Conservation (phyloP, 768 basidiomycete genomes). For the Porphyrellus cyaneotinctus region DNA sequence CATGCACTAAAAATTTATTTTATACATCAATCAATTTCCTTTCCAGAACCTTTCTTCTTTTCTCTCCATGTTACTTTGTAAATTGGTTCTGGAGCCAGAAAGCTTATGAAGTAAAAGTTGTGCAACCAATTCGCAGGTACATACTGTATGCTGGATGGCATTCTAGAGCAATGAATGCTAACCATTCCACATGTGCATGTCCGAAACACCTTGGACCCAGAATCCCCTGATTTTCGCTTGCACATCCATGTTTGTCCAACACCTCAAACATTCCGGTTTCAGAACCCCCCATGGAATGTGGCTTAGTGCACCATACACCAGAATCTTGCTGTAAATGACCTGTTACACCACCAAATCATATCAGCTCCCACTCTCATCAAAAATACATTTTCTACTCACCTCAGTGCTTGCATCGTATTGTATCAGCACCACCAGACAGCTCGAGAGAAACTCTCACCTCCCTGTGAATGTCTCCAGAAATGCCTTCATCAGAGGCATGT, state of each 20-base stretch:
- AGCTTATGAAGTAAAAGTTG: neutral
- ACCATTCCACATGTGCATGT: neutral
- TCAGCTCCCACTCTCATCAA: too few relatives aligned
- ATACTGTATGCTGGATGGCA: neutral
- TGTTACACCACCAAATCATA: too few relatives aligned
- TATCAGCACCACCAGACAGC: neutral
- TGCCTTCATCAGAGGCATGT: neutral
- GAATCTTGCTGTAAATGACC: neutral
- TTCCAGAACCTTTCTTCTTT: too few relatives aligned
- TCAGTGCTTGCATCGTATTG: neutral
- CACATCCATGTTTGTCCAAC: neutral
- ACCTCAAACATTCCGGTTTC: neutral
- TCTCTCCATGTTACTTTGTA: neutral
- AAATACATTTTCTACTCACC: neutral
- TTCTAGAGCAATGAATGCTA: neutral
- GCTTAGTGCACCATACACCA: constrained; percentile 1
- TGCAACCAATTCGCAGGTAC: neutral
- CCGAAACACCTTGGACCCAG: constrained; percentile 2
- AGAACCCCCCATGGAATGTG: constrained; percentile 2
- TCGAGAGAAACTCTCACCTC: neutral
- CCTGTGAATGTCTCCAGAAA: neutral
- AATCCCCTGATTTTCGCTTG: neutral
- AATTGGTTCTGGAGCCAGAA: neutral
- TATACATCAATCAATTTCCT: too few relatives aligned
- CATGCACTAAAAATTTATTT: too few relatives aligned